A percentile compares a stretch with the other conserved stretches of the same genome.
These are phyloP conservation scores for Nitzschia putrida DNA, from an alignment of 108 stramenopile species.

Conservation along the genomic window DNA sequence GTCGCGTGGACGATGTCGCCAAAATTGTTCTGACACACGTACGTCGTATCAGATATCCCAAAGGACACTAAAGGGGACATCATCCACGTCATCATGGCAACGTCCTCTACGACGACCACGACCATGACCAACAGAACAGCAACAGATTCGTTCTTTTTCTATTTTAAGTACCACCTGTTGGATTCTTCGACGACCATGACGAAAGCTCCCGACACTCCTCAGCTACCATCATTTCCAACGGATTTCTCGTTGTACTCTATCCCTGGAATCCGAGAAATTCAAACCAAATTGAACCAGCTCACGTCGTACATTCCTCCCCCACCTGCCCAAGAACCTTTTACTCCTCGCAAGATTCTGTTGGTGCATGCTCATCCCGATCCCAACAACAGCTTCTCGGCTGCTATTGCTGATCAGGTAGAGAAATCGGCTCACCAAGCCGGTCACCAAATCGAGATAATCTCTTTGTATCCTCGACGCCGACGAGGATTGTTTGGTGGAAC, in stretches of 20 bases:
- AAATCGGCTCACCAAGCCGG: slow-evolving; percentile 17
- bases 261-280: slow-evolving; percentile 20
- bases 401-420: slow-evolving; percentile 26
- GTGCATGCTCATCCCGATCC: slow-evolving; percentile 25
- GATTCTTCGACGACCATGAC: too few species aligned
- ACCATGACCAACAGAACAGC: too few species aligned
- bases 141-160: too few species aligned
- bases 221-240: too few species aligned
- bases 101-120: too few species aligned
- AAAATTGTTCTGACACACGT: too few species aligned
- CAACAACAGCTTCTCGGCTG: slow-evolving; percentile 26
- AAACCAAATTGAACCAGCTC: slow-evolving; percentile 25
- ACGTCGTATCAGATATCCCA: too few species aligned
- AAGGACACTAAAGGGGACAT: too few species aligned
- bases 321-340: background rate
- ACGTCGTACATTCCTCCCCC: slow-evolving; percentile 27
- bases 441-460: slow-evolving; percentile 24
- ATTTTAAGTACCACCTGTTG: too few species aligned
- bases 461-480: slow-evolving; percentile 5
- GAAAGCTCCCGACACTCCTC: too few species aligned
- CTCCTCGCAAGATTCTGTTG: slow-evolving; percentile 25
- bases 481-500: background rate
- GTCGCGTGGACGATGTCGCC: too few species aligned
- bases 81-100: too few species aligned
- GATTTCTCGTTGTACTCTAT: slow-evolving; percentile 7